phyloP scores from a whole-genome alignment of 1,139 yeast species.

The Sugiyamaella novakii region DNA sequence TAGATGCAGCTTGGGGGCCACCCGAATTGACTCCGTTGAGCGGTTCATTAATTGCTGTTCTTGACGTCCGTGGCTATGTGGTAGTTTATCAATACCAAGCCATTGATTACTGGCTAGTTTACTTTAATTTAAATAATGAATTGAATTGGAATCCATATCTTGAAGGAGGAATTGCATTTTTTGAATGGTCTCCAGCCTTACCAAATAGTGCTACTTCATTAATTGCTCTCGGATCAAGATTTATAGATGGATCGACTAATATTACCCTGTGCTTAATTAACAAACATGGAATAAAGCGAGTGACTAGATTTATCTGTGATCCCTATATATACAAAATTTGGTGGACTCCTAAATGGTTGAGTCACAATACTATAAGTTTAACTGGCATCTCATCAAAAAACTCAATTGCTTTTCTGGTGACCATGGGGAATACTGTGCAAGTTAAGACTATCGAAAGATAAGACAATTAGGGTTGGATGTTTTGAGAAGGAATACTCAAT shows the following conservation, averaged over 20 bases:
- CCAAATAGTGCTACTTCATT: background rate
- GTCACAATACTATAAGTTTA: background rate
- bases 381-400: background rate
- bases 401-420: background rate
- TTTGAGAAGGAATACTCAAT: too few relatives aligned
- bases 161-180: background rate
- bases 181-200: constrained; percentile 4
- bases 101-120: background rate
- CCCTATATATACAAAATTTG: background rate
- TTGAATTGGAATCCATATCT: background rate
- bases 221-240: constrained; percentile 1
- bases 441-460: too few relatives aligned
- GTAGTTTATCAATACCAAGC: background rate
- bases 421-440: too few relatives aligned
- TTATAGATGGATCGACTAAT: background rate
- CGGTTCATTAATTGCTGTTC: constrained; percentile 6
- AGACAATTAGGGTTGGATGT: too few relatives aligned
- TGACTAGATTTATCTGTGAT: background rate
- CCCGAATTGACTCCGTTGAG: background rate
- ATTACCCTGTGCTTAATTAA: background rate
- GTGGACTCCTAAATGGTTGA: constrained; percentile 7
- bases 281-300: background rate
- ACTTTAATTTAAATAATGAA: constrained; percentile 1
- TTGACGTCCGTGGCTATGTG: constrained; percentile 1
- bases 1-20: constrained; percentile 6